These are phyloP conservation scores for Cyclotella atomus DNA, from an alignment of 108 stramenopile species.

Conservation along the genomic window DNA sequence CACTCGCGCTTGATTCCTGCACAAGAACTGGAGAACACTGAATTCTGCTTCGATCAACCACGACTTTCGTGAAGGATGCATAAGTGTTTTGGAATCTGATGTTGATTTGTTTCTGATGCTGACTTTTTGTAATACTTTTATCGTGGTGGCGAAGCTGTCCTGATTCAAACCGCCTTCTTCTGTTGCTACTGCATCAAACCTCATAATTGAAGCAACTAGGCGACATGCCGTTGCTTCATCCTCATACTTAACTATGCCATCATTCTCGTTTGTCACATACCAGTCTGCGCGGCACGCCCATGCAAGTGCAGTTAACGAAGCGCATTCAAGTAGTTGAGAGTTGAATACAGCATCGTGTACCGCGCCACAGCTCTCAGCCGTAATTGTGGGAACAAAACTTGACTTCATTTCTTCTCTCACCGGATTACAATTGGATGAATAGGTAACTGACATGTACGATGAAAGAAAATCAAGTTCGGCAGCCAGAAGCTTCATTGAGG, in stretches of 20 bases:
- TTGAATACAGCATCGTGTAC: constrained; percentile 24
- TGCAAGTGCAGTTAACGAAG: constrained; percentile 28
- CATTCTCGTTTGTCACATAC: background rate
- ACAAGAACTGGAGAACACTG: constrained; percentile 60
- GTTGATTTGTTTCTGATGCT: constrained; percentile 2
- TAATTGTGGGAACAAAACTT: constrained; percentile 29
- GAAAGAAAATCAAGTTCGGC: constrained; percentile 42
- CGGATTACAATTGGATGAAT: constrained; percentile 14
- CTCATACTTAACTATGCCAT: constrained; percentile 22
- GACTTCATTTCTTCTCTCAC: constrained; percentile 16
- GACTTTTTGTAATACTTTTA: constrained; percentile 1
- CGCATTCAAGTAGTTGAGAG: constrained; percentile 20
- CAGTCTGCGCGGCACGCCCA: constrained; percentile 33
- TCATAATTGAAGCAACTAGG: constrained; percentile 41
- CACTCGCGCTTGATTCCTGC: background rate
- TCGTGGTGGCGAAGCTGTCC: constrained; percentile 1
- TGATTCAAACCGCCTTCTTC: background rate
- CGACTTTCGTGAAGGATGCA: constrained; percentile 44
- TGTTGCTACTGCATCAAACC: constrained; percentile 4
- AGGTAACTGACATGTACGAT: constrained; percentile 36
- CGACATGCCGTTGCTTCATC: constrained; percentile 42
- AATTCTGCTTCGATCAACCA: constrained; percentile 70
- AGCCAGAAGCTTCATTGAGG: constrained; percentile 22
- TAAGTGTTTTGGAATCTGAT: background rate
- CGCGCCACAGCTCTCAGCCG: constrained; percentile 23